Conservation (phyloP, 306 rosid genomes). For the Pyrus betulifolia region DNA sequence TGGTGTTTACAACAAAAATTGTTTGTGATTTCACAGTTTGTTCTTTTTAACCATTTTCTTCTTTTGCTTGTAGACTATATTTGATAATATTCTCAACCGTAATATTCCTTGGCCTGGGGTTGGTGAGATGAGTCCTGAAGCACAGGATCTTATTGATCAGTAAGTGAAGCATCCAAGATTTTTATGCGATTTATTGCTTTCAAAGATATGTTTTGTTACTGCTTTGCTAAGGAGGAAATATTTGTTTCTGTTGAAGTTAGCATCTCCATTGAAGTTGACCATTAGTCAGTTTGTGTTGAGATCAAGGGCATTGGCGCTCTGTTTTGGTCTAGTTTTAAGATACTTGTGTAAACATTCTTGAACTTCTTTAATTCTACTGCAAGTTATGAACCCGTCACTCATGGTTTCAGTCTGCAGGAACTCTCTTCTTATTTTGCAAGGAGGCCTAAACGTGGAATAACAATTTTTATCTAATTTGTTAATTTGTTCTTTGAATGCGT, state of each 20-base stretch:
- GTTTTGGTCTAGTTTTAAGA: neutral
- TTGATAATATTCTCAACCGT: slow-evolving; percentile 92
- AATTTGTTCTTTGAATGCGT: neutral
- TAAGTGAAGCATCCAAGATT: slow-evolving; percentile 26
- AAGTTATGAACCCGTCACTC: neutral
- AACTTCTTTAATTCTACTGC: neutral
- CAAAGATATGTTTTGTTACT: slow-evolving; percentile 2
- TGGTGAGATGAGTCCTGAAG: slow-evolving; percentile 86
- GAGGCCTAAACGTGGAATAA: neutral
- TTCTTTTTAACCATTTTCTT: slow-evolving; percentile 3
- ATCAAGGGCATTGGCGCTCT: neutral
- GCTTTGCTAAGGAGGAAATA: neutral
- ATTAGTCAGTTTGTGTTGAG: neutral
- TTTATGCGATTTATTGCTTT: slow-evolving; percentile 5
- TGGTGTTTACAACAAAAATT: neutral
- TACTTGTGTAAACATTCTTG: neutral
- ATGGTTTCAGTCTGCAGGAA: neutral
- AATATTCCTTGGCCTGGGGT: slow-evolving; percentile 93
- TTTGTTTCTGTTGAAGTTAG: neutral
- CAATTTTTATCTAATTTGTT: neutral
- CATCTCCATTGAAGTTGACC: neutral
- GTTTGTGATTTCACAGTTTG: slow-evolving; percentile 10
- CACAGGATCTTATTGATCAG: slow-evolving; percentile 86
- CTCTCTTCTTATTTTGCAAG: neutral
- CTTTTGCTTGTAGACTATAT: slow-evolving; percentile 57